phyloP scores from a whole-genome alignment of 345 rosid species.

The Eucalyptus globulus region DNA sequence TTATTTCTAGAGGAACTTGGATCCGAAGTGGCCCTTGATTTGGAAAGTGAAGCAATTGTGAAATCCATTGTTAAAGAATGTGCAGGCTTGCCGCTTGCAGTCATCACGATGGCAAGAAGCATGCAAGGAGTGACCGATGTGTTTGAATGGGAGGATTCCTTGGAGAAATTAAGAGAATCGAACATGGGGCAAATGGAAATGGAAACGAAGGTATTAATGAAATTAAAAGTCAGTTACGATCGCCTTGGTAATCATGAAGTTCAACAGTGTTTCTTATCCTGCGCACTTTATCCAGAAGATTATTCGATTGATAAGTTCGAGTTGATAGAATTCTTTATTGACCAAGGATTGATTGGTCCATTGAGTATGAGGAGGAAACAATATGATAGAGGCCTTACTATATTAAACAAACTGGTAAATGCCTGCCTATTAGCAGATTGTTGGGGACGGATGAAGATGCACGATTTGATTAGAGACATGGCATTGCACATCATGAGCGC shows the following conservation, averaged over 20 bases:
- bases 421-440: rapidly evolving
- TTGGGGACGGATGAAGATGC: rapidly evolving
- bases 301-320: rapidly evolving
- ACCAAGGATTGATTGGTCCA: no score
- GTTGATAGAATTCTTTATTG: no score
- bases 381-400: no score
- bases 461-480: no score
- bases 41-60: not conserved
- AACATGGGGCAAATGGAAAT: not conserved
- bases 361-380: no score
- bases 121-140: not conserved
- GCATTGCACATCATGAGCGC: no score
- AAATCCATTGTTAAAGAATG: not conserved
- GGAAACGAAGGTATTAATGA: not conserved
- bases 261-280: no score
- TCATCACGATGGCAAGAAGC: not conserved
- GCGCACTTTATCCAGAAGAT: no score
- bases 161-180: not conserved
- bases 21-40: not conserved
- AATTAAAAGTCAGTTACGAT: slow-evolving; percentile 1
- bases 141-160: not conserved
- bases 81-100: not conserved
- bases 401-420: no score
- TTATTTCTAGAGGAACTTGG: not conserved
- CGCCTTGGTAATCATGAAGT: not conserved